Conservation (phyloP, 257 asterid species). For the Scutellaria baicalensis region DNA sequence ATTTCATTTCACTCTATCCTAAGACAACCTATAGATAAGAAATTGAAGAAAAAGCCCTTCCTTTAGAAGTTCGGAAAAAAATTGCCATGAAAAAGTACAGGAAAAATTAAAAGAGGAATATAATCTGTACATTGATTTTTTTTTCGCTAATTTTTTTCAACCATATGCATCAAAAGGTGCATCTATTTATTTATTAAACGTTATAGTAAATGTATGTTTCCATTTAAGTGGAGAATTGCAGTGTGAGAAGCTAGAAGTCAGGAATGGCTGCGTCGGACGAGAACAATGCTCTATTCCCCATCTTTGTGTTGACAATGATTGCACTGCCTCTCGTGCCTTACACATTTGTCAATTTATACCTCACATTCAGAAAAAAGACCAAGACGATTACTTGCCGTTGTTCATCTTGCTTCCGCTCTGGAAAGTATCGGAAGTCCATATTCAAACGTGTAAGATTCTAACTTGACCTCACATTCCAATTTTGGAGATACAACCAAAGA, state of each 20-base stretch:
- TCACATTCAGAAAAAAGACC: conserved; percentile 55
- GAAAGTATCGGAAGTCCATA: conserved; percentile 88
- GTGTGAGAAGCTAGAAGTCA: conserved; percentile 26
- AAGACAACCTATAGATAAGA: too few species aligned
- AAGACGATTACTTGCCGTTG: conserved; percentile 67
- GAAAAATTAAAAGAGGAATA: too few species aligned
- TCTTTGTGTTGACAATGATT: conserved; percentile 83
- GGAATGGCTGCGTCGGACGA: conserved; percentile 87
- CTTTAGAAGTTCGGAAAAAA: too few species aligned
- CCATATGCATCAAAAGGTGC: too few species aligned
- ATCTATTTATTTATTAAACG: background rate
- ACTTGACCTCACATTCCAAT: background rate
- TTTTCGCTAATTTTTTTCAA: too few species aligned
- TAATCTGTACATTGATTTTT: too few species aligned
- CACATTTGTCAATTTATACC: conserved; percentile 66
- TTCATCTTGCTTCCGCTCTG: conserved; percentile 85
- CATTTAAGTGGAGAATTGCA: conserved; percentile 11
- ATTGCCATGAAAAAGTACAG: too few species aligned
- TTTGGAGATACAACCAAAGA: background rate
- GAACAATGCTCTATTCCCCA: conserved; percentile 87
- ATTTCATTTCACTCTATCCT: too few species aligned
- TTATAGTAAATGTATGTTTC: background rate
- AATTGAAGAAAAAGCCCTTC: too few species aligned
- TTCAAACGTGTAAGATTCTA: conserved; percentile 66
- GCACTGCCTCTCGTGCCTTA: conserved; percentile 96